These are phyloP conservation scores for Dioscorea cayenensis DNA, from an alignment of 116 monocot species.

Conservation along the genomic window DNA sequence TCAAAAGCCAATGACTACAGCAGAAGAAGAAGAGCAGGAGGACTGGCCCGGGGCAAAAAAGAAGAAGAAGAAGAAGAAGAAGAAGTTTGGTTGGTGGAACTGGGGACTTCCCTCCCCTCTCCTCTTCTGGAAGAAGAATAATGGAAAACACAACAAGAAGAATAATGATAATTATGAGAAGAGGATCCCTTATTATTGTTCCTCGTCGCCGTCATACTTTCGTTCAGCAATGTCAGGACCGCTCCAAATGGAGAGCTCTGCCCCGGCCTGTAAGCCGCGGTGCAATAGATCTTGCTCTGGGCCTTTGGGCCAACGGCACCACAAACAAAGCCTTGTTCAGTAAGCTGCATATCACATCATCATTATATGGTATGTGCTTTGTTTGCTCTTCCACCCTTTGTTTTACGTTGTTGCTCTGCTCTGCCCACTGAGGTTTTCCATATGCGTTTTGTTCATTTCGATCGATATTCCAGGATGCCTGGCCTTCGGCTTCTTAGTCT, in stretches of 20 bases:
- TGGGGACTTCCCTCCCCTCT: neutral
- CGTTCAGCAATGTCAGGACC: neutral
- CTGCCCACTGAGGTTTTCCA: no score
- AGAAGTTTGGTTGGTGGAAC: neutral
- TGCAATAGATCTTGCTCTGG: neutral
- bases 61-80: neutral
- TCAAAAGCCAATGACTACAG: neutral
- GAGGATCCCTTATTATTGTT: neutral
- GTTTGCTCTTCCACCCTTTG: no score
- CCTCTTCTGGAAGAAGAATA: neutral
- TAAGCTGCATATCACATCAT: no score
- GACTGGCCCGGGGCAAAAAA: neutral
- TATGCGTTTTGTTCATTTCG: no score
- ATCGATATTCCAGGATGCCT: neutral
- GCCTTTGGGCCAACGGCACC: neutral
- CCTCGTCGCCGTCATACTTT: neutral
- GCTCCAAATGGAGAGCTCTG: neutral
- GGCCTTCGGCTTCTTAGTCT: neutral
- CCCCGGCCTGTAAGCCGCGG: neutral
- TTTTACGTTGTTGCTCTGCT: no score
- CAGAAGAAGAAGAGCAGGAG: neutral
- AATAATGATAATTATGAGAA: neutral
- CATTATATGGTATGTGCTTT: no score
- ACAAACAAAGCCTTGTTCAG: no score
- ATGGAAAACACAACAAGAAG: neutral